These are phyloP conservation scores for Magnusiomyces paraingens DNA, from an alignment of 1,139 yeast species.

Conservation along the genomic window DNA sequence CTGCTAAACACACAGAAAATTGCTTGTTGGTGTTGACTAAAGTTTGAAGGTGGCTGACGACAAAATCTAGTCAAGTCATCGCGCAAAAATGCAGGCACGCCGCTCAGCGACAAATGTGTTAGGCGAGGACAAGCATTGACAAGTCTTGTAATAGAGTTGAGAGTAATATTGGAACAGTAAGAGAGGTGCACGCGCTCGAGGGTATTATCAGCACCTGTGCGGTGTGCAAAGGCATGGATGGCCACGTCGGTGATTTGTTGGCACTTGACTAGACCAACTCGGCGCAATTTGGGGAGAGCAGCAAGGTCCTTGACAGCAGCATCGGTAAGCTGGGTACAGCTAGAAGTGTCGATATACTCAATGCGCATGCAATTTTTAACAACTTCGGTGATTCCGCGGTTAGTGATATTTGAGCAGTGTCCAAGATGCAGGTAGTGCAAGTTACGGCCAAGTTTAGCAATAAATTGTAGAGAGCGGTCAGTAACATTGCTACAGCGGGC, in stretches of 20 bases:
- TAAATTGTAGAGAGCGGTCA: conserved; percentile 68
- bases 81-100: conserved; percentile 80
- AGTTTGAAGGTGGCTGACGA: conserved; percentile 92
- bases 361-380: conserved; percentile 77
- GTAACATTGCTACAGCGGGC: conserved; percentile 88
- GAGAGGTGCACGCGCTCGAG: conserved; percentile 90
- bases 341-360: conserved; percentile 91
- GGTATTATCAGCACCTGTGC: conserved; percentile 58
- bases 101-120: conserved; percentile 89
- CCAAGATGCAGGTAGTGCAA: conserved; percentile 90
- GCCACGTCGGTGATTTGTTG: conserved; percentile 84
- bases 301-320: conserved; percentile 74
- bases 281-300: conserved; percentile 68
- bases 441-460: conserved; percentile 69
- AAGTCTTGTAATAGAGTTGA: conserved; percentile 41
- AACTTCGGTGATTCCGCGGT: conserved; percentile 71
- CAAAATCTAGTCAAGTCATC: conserved; percentile 82
- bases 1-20: conserved; percentile 94
- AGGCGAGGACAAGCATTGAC: conserved; percentile 77
- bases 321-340: conserved; percentile 87
- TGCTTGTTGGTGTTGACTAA: conserved; percentile 77
- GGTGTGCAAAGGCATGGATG: conserved; percentile 65
- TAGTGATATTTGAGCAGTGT: conserved; percentile 88
- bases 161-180: conserved; percentile 74
- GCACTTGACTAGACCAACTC: conserved; percentile 93